Evolutionary conservation across 2,329 filamentous ascomycete species (phyloP).

Genomic region (Sporothrix variecibatus): DNA sequence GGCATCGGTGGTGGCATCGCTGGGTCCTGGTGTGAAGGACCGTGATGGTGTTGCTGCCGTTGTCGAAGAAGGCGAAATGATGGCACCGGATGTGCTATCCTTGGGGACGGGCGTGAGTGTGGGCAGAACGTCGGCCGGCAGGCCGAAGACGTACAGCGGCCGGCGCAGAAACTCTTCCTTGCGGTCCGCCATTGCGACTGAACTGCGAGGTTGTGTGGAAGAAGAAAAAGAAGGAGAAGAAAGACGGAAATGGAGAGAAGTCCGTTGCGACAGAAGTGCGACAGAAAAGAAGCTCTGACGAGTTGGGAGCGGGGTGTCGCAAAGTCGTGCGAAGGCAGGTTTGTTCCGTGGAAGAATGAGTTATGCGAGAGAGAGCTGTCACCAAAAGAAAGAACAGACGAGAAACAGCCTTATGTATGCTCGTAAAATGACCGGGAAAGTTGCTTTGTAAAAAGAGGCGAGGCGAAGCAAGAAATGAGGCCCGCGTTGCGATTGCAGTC

Average conservation of each 20-base stretch:
- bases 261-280: not conserved
- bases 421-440: not conserved
- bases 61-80: conserved; percentile 7
- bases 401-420: not conserved
- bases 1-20: conserved; percentile 31
- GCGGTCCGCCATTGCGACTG: conserved; percentile 19
- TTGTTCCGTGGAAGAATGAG: not conserved
- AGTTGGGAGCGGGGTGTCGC: not conserved
- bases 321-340: not conserved
- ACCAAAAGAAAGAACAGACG: not conserved
- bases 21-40: not conserved
- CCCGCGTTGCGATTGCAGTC: not conserved
- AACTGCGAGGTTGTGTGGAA: not conserved
- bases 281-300: not conserved
- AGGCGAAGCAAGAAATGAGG: conserved; percentile 6
- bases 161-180: conserved; percentile 51
- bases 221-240: not conserved
- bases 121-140: conserved; percentile 71
- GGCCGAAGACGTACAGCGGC: conserved; percentile 70
- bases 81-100: conserved; percentile 41
- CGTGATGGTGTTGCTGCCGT: conserved; percentile 20
- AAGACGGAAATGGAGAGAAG: not conserved
- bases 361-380: not conserved
- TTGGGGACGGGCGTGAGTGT: conserved; percentile 61
- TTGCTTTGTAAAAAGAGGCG: conserved; percentile 8